Percentiles rank a stretch among this genome's conserved stretches.
These are phyloP conservation scores for Kazachstania kunashirensis DNA, from an alignment of 805 yeast species.

Conservation along the genomic window DNA sequence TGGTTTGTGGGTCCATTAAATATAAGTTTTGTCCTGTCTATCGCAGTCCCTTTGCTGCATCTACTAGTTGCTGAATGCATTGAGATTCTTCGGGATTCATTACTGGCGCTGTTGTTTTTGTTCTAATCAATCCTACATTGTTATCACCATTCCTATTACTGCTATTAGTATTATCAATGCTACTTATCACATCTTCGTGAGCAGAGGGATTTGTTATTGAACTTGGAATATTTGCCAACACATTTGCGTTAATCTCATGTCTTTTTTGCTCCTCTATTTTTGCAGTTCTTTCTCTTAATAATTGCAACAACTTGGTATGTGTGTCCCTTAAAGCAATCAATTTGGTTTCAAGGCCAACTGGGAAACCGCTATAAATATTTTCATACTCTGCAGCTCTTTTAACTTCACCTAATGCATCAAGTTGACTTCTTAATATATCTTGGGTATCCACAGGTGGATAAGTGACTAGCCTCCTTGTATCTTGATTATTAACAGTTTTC, in stretches of 20 bases:
- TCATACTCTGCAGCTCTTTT: slow-evolving; percentile 42
- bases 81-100: slow-evolving; percentile 10
- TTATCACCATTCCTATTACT: not conserved
- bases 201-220: not conserved
- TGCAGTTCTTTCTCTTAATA: slow-evolving; percentile 27
- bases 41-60: slow-evolving; percentile 4
- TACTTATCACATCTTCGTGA: not conserved
- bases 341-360: slow-evolving; percentile 29
- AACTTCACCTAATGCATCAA: slow-evolving; percentile 75
- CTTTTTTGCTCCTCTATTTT: slow-evolving; percentile 14
- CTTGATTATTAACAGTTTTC: not conserved
- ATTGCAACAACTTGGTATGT: slow-evolving; percentile 38
- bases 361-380: slow-evolving; percentile 38
- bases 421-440: slow-evolving; percentile 60
- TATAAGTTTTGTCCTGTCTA: no score
- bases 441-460: slow-evolving; percentile 11
- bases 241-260: slow-evolving; percentile 6
- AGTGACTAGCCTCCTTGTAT: slow-evolving; percentile 12
- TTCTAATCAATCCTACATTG: not conserved
- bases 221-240: slow-evolving; percentile 1
- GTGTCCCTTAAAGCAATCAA: slow-evolving; percentile 46
- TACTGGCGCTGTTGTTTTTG: slow-evolving; percentile 1
- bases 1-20: no score
- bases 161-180: not conserved
- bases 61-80: slow-evolving; percentile 7